phyloP scores from a whole-genome alignment of 1,284 basidiomycete genomes.

The Ganoderma boninense region DNA sequence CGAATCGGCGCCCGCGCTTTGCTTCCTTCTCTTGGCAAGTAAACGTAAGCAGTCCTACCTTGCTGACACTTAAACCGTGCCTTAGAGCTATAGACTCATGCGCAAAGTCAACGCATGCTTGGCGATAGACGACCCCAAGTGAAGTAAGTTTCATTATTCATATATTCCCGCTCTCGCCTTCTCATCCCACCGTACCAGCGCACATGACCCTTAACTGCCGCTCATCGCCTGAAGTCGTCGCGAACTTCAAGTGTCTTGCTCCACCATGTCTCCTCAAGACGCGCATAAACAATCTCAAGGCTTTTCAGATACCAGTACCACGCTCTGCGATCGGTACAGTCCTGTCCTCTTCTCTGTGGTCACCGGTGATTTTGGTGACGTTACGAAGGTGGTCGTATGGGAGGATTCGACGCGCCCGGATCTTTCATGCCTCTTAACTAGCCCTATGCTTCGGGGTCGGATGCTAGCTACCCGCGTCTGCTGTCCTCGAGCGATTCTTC shows the following conservation, averaged over 20 bases:
- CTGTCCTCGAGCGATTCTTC: constrained; percentile 85
- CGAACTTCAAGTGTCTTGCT: constrained; percentile 91
- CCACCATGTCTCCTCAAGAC: constrained; percentile 87
- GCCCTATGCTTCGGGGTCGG: constrained; percentile 62
- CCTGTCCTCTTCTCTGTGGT: constrained; percentile 69
- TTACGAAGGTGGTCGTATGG: constrained; percentile 62
- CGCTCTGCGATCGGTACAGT: constrained; percentile 73
- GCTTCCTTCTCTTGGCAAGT: constrained; percentile 94
- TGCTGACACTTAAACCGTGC: constrained; percentile 37
- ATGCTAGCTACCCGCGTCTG: constrained; percentile 67
- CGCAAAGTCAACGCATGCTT: constrained; percentile 93
- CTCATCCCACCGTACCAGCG: constrained; percentile 53
- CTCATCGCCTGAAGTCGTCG: constrained; percentile 85
- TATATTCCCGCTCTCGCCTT: constrained; percentile 13
- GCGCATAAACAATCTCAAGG: constrained; percentile 74
- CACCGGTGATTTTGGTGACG: constrained; percentile 51
- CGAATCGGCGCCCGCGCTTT: constrained; percentile 92
- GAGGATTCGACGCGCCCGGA: constrained; percentile 83
- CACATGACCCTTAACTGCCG: constrained; percentile 89
- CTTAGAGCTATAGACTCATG: constrained; percentile 92
- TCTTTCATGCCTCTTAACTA: constrained; percentile 75
- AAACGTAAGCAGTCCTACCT: constrained; percentile 70
- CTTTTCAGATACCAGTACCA: constrained; percentile 69
- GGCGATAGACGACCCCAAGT: constrained; percentile 91
- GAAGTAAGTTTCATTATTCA: constrained; percentile 70